phyloP scores from a whole-genome alignment of 768 basidiomycete species.

The Lyophyllum shimeji region DNA sequence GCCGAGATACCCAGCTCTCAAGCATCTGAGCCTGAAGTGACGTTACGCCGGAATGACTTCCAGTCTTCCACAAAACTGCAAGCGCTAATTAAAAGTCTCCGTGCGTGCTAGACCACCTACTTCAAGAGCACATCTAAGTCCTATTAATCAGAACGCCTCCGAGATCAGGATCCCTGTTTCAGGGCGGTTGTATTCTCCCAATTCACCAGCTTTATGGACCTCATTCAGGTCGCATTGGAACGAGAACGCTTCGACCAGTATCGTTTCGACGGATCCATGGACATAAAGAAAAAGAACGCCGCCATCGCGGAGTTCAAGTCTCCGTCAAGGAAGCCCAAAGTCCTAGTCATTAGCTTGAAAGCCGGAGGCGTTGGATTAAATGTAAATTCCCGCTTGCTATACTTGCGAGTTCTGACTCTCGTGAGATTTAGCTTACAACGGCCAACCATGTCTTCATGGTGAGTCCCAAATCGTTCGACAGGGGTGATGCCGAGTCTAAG shows the following conservation, averaged over 20 bases:
- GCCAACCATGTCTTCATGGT: slow-evolving; percentile 91
- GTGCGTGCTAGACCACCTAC: slow-evolving; percentile 33
- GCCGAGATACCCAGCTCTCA: slow-evolving; percentile 29
- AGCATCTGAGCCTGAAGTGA: slow-evolving; percentile 41
- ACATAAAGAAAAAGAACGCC: slow-evolving; percentile 73
- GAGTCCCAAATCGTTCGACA: slow-evolving; percentile 13
- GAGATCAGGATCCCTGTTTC: slow-evolving; percentile 72
- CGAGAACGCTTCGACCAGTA: slow-evolving; percentile 69
- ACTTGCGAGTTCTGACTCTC: neutral
- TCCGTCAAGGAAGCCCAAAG: slow-evolving; percentile 66
- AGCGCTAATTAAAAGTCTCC: slow-evolving; percentile 73
- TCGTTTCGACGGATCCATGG: slow-evolving; percentile 93
- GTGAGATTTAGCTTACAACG: slow-evolving; percentile 54
- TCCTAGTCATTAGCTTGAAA: slow-evolving; percentile 78
- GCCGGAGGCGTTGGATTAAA: slow-evolving; percentile 94
- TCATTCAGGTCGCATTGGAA: slow-evolving; percentile 70
- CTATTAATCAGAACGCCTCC: slow-evolving; percentile 47
- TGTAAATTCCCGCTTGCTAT: slow-evolving; percentile 37
- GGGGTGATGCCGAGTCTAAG: slow-evolving; percentile 6
- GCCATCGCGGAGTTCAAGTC: slow-evolving; percentile 79
- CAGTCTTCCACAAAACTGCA: slow-evolving; percentile 89
- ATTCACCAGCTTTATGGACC: slow-evolving; percentile 84
- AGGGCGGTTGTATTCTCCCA: slow-evolving; percentile 89
- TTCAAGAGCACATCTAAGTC: neutral
- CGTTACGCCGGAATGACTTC: slow-evolving; percentile 80